Percentiles rank a stretch among this genome's conserved stretches.
phyloP scores from a whole-genome alignment of 202 grass and related monocot species.

The Elaeis oleifera region DNA sequence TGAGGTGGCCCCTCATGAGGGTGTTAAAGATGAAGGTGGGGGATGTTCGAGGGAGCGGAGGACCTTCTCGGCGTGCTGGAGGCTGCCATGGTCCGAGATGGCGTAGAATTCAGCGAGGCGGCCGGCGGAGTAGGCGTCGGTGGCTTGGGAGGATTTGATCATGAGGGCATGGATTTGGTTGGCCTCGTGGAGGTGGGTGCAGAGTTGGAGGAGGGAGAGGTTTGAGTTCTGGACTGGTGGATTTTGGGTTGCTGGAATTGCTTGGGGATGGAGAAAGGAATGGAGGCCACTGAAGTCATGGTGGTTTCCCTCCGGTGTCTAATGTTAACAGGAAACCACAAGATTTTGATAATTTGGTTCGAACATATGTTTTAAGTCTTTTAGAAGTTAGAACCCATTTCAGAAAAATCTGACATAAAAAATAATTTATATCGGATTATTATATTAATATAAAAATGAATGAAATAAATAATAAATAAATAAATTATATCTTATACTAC shows the following conservation, averaged over 20 bases:
- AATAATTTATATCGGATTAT: no score
- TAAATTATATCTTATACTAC: no score
- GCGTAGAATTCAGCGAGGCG: constrained; percentile 24
- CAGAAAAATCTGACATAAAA: no score
- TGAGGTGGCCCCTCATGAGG: constrained; percentile 9
- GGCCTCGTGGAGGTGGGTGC: constrained; percentile 27
- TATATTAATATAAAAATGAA: no score
- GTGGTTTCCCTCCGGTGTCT: no score
- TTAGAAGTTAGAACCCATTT: no score
- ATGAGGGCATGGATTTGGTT: constrained; percentile 1
- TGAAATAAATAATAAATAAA: no score
- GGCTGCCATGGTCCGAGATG: background rate
- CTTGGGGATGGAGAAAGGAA: constrained; percentile 35
- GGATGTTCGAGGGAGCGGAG: constrained; percentile 34
- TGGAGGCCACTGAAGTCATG: constrained; percentile 18
- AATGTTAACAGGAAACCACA: no score
- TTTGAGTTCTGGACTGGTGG: constrained; percentile 3
- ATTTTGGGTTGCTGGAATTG: constrained; percentile 14
- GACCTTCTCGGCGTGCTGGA: constrained; percentile 23
- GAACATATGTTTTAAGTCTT: no score
- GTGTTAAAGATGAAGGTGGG: constrained; percentile 23
- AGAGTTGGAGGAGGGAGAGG: constrained; percentile 24
- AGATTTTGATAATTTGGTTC: no score
- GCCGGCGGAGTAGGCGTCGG: constrained; percentile 22
- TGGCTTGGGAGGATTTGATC: constrained; percentile 19